Percentiles rank a stretch among this genome's conserved stretches.
phyloP scores from a whole-genome alignment of 2,329 filamentous ascomycete genomes.

The Fusarium udum region DNA sequence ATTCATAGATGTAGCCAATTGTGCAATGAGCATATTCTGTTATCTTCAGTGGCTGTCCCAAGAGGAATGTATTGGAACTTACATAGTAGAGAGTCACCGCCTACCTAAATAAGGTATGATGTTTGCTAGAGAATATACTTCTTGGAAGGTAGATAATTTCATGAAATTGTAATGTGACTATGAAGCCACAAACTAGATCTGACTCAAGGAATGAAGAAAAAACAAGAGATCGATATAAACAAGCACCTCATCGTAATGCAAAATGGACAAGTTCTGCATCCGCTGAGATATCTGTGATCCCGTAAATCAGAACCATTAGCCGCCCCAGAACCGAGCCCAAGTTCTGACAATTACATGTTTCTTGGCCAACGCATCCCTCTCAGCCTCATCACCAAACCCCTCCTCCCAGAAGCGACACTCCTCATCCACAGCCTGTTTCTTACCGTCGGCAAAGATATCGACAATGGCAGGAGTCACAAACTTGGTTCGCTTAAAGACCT shows the following conservation, averaged over 20 bases:
- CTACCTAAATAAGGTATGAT: background rate
- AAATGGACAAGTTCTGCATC: background rate
- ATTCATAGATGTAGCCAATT: background rate
- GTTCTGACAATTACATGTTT: background rate
- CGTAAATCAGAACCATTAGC: background rate
- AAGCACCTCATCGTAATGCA: fast-evolving
- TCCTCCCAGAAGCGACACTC: background rate
- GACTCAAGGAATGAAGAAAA: background rate
- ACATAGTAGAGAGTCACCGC: background rate
- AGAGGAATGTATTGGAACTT: background rate
- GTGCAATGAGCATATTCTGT: background rate
- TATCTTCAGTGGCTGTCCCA: background rate
- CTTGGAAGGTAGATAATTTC: background rate
- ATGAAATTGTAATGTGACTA: background rate
- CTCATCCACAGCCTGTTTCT: background rate
- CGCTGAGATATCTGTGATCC: no score
- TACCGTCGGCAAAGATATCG: background rate
- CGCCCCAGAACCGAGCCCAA: background rate
- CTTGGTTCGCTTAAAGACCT: background rate
- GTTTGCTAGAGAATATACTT: fast-evolving
- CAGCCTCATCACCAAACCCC: background rate
- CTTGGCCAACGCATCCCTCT: background rate
- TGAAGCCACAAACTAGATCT: background rate
- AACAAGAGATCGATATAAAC: no score
- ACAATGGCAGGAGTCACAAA: background rate